Base-by-base conservation (phyloP, 225 moss, liverwort and hornwort species). In the Asterella californica region DNA sequence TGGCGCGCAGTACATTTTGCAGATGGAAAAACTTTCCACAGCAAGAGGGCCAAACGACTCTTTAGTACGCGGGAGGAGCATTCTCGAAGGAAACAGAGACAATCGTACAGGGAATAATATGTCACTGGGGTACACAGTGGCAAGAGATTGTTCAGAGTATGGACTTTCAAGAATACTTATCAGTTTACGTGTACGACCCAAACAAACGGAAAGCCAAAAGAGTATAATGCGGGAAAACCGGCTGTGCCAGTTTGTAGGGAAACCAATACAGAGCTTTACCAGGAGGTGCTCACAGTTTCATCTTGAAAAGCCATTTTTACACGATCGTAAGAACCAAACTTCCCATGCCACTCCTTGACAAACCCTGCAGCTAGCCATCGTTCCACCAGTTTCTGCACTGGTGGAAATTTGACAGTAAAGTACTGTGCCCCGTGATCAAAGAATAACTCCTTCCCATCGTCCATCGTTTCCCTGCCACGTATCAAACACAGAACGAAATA, bases 361-460 rank as follows among this genome's bases (percentile, higher is more conserved):
- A 93, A 73, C 61, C 99, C 95, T 60, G 88, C 83, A 52, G 89
- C 90, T 85, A 89, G 80, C 99, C 99, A 99, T 78, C 86, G 86
- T 68, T 95, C 92, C 36, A 99, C 91, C 70, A 99, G 81, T 14
- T 82, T 75, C 81, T 93, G 99, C 79, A 95, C 93, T 82, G 88
- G 84, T 83, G 87, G 62, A 72, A 77, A 82, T 83, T 89, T 90
- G 47, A 92, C 90, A 36, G 90, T 92, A 81, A 99, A 92, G 70
- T 99, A 99, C 70, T 99, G 95, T 36, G 92, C 95, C 77, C 99
- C 99, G 68, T 95, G 93, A 86, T 99, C 99, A 82, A 99, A 99
- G 67, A 90, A 75, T 30, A 99, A 85, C 83, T 93, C 92, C 49
- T 79, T 86, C 29, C 99, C 99, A 79, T 91, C 90, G 37, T 78